These are phyloP conservation scores for Phytophthora sp. DNA, from an alignment of 352 stramenopile species.

Conservation along the genomic window DNA sequence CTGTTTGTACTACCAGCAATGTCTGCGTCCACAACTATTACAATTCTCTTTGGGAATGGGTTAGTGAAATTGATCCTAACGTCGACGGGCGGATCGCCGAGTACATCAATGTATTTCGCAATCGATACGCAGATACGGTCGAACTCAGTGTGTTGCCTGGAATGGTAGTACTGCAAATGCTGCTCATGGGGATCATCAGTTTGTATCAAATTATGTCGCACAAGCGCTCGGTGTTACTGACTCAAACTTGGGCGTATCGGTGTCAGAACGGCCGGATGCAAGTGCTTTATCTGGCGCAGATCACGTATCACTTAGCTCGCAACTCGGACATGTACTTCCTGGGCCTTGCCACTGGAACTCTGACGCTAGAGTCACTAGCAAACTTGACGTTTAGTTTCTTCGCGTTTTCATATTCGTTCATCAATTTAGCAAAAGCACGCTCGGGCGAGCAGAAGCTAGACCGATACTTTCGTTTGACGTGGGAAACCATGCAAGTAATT, in stretches of 20 bases:
- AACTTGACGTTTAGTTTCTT: slow-evolving; percentile 15
- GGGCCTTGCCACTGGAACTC: slow-evolving; percentile 4
- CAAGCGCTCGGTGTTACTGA: slow-evolving; percentile 24
- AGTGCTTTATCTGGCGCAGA: slow-evolving; percentile 12
- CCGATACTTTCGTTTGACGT: slow-evolving; percentile 5
- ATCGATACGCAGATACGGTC: slow-evolving; percentile 13
- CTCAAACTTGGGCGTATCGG: slow-evolving; percentile 21
- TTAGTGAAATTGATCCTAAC: not conserved
- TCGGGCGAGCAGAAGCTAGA: slow-evolving; percentile 13
- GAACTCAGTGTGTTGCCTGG: slow-evolving; percentile 17
- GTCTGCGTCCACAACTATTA: slow-evolving; percentile 18
- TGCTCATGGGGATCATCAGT: slow-evolving; percentile 25
- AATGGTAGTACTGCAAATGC: slow-evolving; percentile 20
- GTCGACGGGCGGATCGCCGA: not conserved
- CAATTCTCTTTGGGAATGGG: slow-evolving; percentile 7
- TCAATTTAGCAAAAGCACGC: slow-evolving; percentile 15
- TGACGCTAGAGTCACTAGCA: slow-evolving; percentile 5
- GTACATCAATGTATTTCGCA: slow-evolving; percentile 18
- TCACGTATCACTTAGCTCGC: slow-evolving; percentile 18
- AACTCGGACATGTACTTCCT: slow-evolving; percentile 4
- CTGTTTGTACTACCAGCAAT: not conserved
- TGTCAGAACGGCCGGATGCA: slow-evolving; percentile 22
- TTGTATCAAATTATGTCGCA: slow-evolving; percentile 27
- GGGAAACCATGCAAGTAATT: slow-evolving; percentile 16
- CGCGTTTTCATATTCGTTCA: slow-evolving; percentile 10